phyloP scores from a whole-genome alignment of 345 rosid genomes.

The Eucalyptus guilfoylei region DNA sequence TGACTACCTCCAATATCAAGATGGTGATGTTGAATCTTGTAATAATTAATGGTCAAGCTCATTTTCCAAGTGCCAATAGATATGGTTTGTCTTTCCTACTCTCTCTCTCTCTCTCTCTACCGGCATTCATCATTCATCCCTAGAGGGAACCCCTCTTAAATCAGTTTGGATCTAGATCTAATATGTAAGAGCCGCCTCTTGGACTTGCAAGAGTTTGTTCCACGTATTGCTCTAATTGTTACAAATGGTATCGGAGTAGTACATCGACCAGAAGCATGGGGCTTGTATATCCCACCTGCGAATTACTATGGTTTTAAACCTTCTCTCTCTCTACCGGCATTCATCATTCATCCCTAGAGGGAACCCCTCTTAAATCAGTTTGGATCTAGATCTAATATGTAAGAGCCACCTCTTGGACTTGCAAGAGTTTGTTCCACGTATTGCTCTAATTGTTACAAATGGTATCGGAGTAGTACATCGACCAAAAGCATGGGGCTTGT shows the following conservation, averaged over 20 bases:
- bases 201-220: background rate
- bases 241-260: background rate
- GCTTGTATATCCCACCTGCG: background rate
- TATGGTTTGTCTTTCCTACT: background rate
- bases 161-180: fast-evolving
- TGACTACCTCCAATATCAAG: background rate
- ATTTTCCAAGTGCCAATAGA: background rate
- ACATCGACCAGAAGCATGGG: background rate
- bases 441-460: background rate
- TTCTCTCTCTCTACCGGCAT: no score
- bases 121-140: background rate
- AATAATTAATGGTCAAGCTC: background rate
- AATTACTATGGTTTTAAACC: background rate
- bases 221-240: background rate
- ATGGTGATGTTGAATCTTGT: background rate
- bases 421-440: fast-evolving
- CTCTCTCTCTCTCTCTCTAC: no score
- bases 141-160: background rate
- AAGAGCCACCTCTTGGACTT: background rate
- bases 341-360: background rate
- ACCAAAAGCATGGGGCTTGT: background rate
- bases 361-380: background rate
- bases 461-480: fast-evolving
- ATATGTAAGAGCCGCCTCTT: background rate
- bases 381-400: fast-evolving